Evolutionary conservation across 1,284 basidiomycete genomes (phyloP).

Genomic region (Coniferiporia weirii): DNA sequence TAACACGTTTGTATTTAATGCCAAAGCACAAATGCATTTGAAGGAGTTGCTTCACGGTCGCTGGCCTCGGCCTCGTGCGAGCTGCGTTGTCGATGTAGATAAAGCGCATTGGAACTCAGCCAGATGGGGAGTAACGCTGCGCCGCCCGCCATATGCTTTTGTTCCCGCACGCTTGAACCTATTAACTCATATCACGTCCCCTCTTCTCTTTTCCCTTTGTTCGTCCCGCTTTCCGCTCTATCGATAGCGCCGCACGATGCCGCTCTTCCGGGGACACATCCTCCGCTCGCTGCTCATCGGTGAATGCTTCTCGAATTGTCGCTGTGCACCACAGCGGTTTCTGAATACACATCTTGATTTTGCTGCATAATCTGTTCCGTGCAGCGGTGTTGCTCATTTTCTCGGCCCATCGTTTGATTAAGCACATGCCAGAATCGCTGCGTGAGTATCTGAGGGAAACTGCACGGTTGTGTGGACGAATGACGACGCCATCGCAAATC

Average conservation of each 20-base stretch:
- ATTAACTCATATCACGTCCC: background rate
- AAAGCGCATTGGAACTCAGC: background rate
- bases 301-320: constrained; percentile 7
- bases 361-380: background rate
- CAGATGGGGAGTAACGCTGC: background rate
- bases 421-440: constrained; percentile 18
- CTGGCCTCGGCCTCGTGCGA: background rate
- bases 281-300: constrained; percentile 23
- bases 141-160: background rate
- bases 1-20: background rate
- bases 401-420: constrained; percentile 16
- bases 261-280: constrained; percentile 26
- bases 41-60: too few species aligned
- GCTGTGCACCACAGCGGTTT: constrained; percentile 28
- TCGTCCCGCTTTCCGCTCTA: background rate
- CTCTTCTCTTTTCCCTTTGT: background rate
- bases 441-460: constrained; percentile 10
- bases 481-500: constrained; percentile 23
- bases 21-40: too few species aligned
- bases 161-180: background rate
- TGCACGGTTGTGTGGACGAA: background rate
- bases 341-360: background rate
- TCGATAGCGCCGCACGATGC: constrained; percentile 20
- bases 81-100: constrained; percentile 7
- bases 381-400: constrained; percentile 18